Percentiles rank a stretch among this genome's conserved stretches.
Conservation (phyloP, 352 stramenopile genomes). For the Pythium monospermum region DNA sequence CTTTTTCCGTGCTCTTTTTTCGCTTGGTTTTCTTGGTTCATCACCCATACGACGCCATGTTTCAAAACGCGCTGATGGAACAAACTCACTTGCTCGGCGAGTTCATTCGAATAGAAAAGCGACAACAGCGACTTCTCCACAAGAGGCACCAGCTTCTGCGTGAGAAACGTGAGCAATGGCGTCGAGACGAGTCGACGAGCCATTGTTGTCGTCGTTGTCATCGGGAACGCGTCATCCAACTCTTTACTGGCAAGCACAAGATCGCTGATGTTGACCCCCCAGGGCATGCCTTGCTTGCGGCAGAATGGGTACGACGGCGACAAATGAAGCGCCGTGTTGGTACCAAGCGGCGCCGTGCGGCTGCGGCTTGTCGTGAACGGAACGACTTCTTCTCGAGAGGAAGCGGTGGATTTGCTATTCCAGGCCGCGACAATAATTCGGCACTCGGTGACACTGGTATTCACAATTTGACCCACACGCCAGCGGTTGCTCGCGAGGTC, state of each 20-base stretch:
- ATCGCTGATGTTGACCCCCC: slow-evolving; percentile 60
- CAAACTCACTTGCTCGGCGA: slow-evolving; percentile 67
- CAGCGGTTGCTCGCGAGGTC: slow-evolving; percentile 75
- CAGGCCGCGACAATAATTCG: slow-evolving; percentile 66
- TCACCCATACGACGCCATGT: slow-evolving; percentile 64
- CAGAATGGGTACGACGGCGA: slow-evolving; percentile 77
- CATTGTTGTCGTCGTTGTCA: background rate
- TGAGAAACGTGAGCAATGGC: slow-evolving; percentile 34
- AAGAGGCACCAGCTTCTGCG: slow-evolving; percentile 52
- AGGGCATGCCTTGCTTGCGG: slow-evolving; percentile 65
- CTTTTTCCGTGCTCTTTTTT: background rate
- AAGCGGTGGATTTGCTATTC: slow-evolving; percentile 28
- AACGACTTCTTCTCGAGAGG: slow-evolving; percentile 64
- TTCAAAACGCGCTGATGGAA: slow-evolving; percentile 82
- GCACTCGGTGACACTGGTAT: slow-evolving; percentile 56
- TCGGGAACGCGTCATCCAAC: slow-evolving; percentile 62
- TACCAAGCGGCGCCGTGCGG: slow-evolving; percentile 62
- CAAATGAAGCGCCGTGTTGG: slow-evolving; percentile 71
- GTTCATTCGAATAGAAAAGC: slow-evolving; percentile 59
- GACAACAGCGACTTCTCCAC: slow-evolving; percentile 73
- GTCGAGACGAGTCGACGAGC: slow-evolving; percentile 21
- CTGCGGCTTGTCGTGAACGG: slow-evolving; percentile 49
- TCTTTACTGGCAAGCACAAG: slow-evolving; percentile 55
- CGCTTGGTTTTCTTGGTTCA: background rate
- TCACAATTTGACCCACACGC: slow-evolving; percentile 70